Conservation (phyloP, 208 protist species). For the Novymonas esmeraldas region DNA sequence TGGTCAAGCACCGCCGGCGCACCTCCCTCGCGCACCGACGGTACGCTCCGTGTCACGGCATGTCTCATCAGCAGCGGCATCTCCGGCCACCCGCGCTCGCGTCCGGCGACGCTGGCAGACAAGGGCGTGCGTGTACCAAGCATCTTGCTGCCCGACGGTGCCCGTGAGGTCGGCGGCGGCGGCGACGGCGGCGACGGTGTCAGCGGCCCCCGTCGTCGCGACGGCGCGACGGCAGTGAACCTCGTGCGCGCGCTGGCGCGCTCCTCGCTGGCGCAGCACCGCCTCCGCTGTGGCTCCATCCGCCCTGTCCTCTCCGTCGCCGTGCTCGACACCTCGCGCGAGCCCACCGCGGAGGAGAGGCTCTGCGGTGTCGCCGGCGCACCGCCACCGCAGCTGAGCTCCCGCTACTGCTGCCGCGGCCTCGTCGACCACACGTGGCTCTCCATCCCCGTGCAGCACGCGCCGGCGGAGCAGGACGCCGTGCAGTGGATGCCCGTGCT, state of each 20-base stretch:
- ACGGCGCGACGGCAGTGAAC: slow-evolving; percentile 36
- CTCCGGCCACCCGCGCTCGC: slow-evolving; percentile 60
- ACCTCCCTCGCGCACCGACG: slow-evolving; percentile 40
- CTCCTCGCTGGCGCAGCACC: slow-evolving; percentile 75
- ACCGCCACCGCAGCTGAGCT: slow-evolving; percentile 13
- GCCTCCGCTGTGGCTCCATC: slow-evolving; percentile 64
- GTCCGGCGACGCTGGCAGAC: slow-evolving; percentile 39
- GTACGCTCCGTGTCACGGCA: slow-evolving; percentile 50
- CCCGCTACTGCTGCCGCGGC: slow-evolving; percentile 44
- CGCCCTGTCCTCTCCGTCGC: slow-evolving; percentile 68
- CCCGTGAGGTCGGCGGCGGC: not conserved
- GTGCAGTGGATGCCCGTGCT: slow-evolving; percentile 77
- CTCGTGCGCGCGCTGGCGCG: slow-evolving; percentile 55
- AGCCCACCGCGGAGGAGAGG: not conserved
- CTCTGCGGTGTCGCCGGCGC: too few species aligned
- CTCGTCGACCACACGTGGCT: slow-evolving; percentile 78
- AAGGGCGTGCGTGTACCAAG: slow-evolving; percentile 45
- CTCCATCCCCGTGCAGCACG: slow-evolving; percentile 55
- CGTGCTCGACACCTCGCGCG: slow-evolving; percentile 47
- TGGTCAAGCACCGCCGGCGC: not conserved
- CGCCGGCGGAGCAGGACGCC: slow-evolving; percentile 51
- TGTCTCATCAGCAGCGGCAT: slow-evolving; percentile 70
- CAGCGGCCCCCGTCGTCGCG: not conserved
- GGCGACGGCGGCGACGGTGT: not conserved
- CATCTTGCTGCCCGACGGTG: slow-evolving; percentile 19